Evolutionary conservation across 2,329 filamentous ascomycete species (phyloP), one percentile per base, ranked within the genome.

Genomic region (Trichophyton simii): DNA sequence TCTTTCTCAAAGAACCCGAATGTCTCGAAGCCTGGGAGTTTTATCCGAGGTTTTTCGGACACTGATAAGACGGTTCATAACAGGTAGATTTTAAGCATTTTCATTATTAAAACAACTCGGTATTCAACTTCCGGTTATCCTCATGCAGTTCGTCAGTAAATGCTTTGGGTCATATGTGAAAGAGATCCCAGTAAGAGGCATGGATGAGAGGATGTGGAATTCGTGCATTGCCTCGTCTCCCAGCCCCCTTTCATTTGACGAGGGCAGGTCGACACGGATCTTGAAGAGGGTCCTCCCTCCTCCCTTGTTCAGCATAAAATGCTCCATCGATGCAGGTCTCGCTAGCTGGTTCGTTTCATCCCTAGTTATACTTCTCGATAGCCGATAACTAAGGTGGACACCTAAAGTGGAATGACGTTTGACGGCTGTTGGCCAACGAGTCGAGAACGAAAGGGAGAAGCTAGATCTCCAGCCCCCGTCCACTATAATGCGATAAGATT

Each of bases 11-110:
- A 20, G 36, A 57, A 34, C 59, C 48, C 38, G 25, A 18, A 48
- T 60, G 46, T 60, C 59, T 60, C 41, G 59, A 60, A 42, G 59
- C 59, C 55, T 60, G 48, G 31, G 59, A 60, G 36, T 60, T 57
- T 38, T 61, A 58, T 58, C 34, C 34, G 11, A 38, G 34, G 3
- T 38, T 13, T 2, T 38, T 38, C 3, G 34, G 34, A 38, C 9
- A 38, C 34, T 38, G 34, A 13, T 13, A 38, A 8, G 8, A 38
- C 3, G 11, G 34, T 38, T 11, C 9, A 1, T 8, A 38, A 38
- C 9, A 38, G 34, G 3, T 13, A 38, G 7, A 13, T 38, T 38
- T 13, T 38, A 38, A 38, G 34, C 11, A 38, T 38, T 38, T 38
- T 38, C 34, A 13, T 13, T 34, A 13, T 13, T 34, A 13, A 38